Evolutionary conservation across 192 early-diverging fungal species (phyloP).

Genomic region (Gonapodya prolifera): DNA sequence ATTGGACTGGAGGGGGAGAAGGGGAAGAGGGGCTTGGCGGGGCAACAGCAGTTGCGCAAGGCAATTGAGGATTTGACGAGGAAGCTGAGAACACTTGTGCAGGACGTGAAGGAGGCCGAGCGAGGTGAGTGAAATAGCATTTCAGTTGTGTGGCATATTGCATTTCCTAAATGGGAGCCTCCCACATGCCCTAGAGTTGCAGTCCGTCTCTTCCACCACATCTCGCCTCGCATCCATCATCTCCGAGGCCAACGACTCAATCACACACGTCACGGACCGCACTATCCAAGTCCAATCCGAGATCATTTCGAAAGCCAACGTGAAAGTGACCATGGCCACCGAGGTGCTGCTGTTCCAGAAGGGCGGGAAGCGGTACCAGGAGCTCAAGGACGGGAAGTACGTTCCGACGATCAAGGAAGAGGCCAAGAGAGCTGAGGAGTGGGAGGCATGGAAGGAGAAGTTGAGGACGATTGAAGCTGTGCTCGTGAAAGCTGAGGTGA

Average conservation of each 20-base stretch:
- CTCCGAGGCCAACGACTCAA: no score
- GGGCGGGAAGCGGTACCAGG: conserved; percentile 29
- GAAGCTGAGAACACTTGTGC: conserved; percentile 27
- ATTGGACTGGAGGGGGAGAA: conserved; percentile 13
- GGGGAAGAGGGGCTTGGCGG: conserved; percentile 39
- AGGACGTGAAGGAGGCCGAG: conserved; percentile 37
- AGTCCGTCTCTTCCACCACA: no score
- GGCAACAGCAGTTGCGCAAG: conserved; percentile 33
- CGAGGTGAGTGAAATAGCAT: conserved; percentile 13
- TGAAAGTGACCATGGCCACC: no score
- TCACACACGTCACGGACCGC: no score
- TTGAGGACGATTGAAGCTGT: conserved; percentile 24
- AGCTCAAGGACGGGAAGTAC: conserved; percentile 31
- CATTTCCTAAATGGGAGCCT: no score
- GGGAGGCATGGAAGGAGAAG: conserved; percentile 16
- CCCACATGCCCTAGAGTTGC: no score
- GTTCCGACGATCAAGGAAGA: conserved; percentile 19
- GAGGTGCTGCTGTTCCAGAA: conserved; percentile 29
- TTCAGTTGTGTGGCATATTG: no score
- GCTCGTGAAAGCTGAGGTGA: conserved; percentile 19
- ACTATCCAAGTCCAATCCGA: no score
- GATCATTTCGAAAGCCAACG: no score
- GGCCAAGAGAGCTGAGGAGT: conserved; percentile 19
- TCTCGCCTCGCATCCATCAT: no score
- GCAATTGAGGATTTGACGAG: conserved; percentile 35